A percentile compares a stretch with the other conserved stretches of the same genome.
Conservation (phyloP, 2,329 filamentous ascomycete genomes). For the Colletotrichum graminicola region DNA sequence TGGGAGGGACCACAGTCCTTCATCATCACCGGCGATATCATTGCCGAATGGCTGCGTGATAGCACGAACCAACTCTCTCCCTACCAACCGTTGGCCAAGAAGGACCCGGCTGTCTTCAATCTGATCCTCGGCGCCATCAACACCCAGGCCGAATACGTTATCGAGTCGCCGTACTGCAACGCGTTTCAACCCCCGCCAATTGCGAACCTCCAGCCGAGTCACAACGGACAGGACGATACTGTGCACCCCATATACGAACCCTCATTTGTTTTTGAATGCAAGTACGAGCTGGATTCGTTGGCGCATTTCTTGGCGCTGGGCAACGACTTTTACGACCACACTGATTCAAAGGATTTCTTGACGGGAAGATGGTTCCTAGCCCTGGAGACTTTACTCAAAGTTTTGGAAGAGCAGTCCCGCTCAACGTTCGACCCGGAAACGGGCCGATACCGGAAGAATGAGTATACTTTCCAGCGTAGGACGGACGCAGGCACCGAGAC, state of each 20-base stretch:
- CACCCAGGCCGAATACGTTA: constrained; percentile 95
- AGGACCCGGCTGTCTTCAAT: constrained; percentile 81
- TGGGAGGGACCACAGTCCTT: constrained; percentile 93
- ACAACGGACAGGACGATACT: constrained; percentile 84
- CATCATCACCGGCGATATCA: constrained; percentile 92
- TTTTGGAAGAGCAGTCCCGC: constrained; percentile 82
- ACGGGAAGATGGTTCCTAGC: constrained; percentile 83
- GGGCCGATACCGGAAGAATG: constrained; percentile 75
- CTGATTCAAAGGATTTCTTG: constrained; percentile 82
- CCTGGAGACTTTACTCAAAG: constrained; percentile 77
- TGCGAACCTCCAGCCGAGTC: constrained; percentile 76
- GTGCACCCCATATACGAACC: constrained; percentile 92
- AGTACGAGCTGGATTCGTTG: constrained; percentile 97
- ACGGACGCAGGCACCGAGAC: constrained; percentile 92
- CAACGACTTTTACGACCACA: constrained; percentile 89
- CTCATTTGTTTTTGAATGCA: constrained; percentile 93
- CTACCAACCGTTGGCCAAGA: constrained; percentile 87
- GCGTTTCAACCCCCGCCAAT: constrained; percentile 95
- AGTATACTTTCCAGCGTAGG: constrained; percentile 87
- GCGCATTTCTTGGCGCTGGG: constrained; percentile 88
- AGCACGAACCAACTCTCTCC: constrained; percentile 94
- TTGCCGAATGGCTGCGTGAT: constrained; percentile 92
- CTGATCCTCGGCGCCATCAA: constrained; percentile 94
- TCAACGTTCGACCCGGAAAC: constrained; percentile 82
- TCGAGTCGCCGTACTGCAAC: constrained; percentile 96